phyloP scores from a whole-genome alignment of 352 stramenopile genomes.

The Globisporangium mamillatum region DNA sequence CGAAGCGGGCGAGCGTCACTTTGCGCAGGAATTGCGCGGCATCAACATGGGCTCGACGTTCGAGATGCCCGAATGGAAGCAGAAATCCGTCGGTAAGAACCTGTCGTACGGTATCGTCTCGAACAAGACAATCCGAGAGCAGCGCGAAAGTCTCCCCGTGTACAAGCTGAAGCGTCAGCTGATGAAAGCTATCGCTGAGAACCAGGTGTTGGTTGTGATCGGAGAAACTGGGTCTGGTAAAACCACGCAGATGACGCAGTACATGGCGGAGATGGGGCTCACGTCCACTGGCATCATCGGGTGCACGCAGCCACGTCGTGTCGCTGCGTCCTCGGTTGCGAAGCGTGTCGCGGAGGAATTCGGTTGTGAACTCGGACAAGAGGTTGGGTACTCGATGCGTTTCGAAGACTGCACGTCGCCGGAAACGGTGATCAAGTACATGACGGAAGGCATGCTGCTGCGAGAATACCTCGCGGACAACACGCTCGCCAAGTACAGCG shows the following conservation, averaged over 20 bases:
- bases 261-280: constrained; percentile 97
- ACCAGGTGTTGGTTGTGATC: constrained; percentile 98
- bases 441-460: constrained; percentile 99
- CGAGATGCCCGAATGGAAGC: constrained; percentile 96
- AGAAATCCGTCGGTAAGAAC: constrained; percentile 96
- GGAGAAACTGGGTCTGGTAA: constrained; percentile 99
- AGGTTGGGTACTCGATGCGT: constrained; percentile 93
- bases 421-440: constrained; percentile 99
- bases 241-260: constrained; percentile 99
- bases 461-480: constrained; percentile 98
- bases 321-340: constrained; percentile 97
- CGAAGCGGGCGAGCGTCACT: constrained; percentile 96
- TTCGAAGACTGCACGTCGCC: constrained; percentile 84
- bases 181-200: constrained; percentile 93
- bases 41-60: constrained; percentile 91
- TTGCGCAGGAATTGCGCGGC: constrained; percentile 94
- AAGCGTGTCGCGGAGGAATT: constrained; percentile 97
- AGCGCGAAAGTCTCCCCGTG: constrained; percentile 96
- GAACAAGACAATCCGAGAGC: constrained; percentile 94
- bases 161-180: constrained; percentile 96
- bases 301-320: constrained; percentile 97
- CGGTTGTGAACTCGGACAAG: constrained; percentile 90
- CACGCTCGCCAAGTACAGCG: constrained; percentile 92
- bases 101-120: constrained; percentile 96
- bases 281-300: constrained; percentile 96